Evolutionary conservation across 805 yeast genomes (phyloP).

Genomic region (Zygosaccharomyces lentus): DNA sequence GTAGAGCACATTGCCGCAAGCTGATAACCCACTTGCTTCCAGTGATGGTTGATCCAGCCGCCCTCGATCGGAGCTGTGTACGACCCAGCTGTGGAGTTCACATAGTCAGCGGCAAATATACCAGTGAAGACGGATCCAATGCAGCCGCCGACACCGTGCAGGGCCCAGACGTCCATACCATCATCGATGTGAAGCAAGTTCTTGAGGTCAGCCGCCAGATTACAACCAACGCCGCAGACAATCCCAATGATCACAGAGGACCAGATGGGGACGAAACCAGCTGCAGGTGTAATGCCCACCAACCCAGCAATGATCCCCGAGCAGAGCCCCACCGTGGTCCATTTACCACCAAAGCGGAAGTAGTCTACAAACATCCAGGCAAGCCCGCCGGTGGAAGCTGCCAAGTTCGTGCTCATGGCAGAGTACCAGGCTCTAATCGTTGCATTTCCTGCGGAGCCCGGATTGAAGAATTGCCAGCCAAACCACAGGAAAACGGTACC

Average conservation of each 20-base stretch:
- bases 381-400: conserved; percentile 90
- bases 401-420: conserved; percentile 84
- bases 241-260: conserved; percentile 81
- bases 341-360: conserved; percentile 77
- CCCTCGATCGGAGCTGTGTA: conserved; percentile 56
- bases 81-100: conserved; percentile 75
- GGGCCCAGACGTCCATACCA: conserved; percentile 89
- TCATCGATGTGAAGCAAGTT: conserved; percentile 73
- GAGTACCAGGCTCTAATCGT: conserved; percentile 94
- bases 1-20: conserved; percentile 71
- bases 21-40: conserved; percentile 81
- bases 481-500: conserved; percentile 96
- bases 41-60: conserved; percentile 87
- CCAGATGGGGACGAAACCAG: conserved; percentile 93
- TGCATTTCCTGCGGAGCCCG: conserved; percentile 95
- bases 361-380: conserved; percentile 93
- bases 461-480: conserved; percentile 95
- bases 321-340: conserved; percentile 93
- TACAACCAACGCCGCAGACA: conserved; percentile 71
- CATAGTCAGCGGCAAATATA: conserved; percentile 86
- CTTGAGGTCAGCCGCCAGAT: conserved; percentile 81
- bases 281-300: conserved; percentile 95
- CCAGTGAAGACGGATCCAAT: conserved; percentile 83
- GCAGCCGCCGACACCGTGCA: conserved; percentile 93
- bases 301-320: conserved; percentile 92